A percentile compares a stretch with the other conserved stretches of the same genome.
Evolutionary conservation across 2,329 filamentous ascomycete genomes (phyloP).

Genomic region (Colletotrichum echinochloae): DNA sequence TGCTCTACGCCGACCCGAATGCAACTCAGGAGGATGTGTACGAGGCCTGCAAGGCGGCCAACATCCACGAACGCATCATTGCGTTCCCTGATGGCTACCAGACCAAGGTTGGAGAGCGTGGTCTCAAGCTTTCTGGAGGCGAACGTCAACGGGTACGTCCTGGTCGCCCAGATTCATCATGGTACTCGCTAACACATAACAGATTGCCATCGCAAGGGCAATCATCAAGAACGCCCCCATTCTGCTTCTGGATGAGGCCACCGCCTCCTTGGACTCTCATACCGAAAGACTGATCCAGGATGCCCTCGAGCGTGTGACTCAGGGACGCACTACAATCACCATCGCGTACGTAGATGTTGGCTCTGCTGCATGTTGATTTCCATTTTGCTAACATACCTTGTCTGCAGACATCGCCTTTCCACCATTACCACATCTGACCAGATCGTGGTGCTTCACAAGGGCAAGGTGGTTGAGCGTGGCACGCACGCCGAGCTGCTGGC

Average conservation of each 20-base stretch:
- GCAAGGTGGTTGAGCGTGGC: slow-evolving; percentile 63
- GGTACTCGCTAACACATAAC: background rate
- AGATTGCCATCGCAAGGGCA: slow-evolving; percentile 71
- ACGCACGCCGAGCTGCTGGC: slow-evolving; percentile 61
- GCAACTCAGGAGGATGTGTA: slow-evolving; percentile 63
- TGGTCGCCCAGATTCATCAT: background rate
- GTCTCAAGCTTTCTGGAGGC: slow-evolving; percentile 68
- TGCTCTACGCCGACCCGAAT: slow-evolving; percentile 62
- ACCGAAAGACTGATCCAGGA: slow-evolving; percentile 70
- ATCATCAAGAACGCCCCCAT: slow-evolving; percentile 77
- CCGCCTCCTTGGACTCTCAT: slow-evolving; percentile 74
- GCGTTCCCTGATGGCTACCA: slow-evolving; percentile 65
- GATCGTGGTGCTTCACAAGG: slow-evolving; percentile 65
- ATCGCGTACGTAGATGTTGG: slow-evolving; percentile 55
- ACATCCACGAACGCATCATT: slow-evolving; percentile 67
- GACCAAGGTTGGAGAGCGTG: slow-evolving; percentile 65
- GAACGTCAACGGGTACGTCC: slow-evolving; percentile 66
- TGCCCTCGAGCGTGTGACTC: slow-evolving; percentile 60
- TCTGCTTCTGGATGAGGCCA: slow-evolving; percentile 78
- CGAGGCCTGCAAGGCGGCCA: slow-evolving; percentile 64
- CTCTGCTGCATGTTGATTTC: background rate
- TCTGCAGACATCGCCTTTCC: slow-evolving; percentile 64
- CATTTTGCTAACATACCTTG: background rate
- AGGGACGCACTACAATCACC: slow-evolving; percentile 64
- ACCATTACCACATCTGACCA: slow-evolving; percentile 68